phyloP scores from a whole-genome alignment of 306 rosid species.

The Hylodesmum podocarpum region DNA sequence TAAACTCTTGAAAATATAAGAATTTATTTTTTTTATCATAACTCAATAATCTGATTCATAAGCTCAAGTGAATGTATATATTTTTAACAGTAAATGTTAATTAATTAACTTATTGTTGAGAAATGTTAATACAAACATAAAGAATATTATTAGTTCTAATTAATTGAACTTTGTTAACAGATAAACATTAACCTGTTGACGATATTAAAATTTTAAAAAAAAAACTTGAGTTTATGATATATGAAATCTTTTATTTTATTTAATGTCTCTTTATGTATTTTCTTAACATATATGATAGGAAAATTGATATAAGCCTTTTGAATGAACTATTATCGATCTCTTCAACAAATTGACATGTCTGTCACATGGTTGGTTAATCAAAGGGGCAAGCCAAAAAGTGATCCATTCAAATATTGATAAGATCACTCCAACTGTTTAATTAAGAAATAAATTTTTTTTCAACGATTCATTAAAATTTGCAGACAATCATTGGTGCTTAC shows the following conservation, averaged over 20 bases:
- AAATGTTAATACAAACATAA: too few relatives aligned
- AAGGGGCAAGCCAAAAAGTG: not conserved
- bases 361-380: not conserved
- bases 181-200: not conserved
- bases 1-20: too few relatives aligned
- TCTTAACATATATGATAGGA: too few relatives aligned
- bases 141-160: too few relatives aligned
- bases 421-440: slow-evolving; percentile 19
- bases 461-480: slow-evolving; percentile 21
- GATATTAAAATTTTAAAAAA: not conserved
- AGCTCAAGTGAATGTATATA: too few relatives aligned
- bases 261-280: too few relatives aligned
- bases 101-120: too few relatives aligned
- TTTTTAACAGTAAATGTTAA: too few relatives aligned
- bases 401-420: not conserved
- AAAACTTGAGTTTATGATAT: too few relatives aligned
- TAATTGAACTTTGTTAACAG: not conserved
- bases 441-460: slow-evolving; percentile 1
- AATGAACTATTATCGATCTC: not conserved
- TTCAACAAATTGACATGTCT: not conserved
- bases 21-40: too few relatives aligned
- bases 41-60: too few relatives aligned
- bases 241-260: not conserved
- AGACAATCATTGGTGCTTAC: slow-evolving; percentile 21
- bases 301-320: not conserved